Evolutionary conservation across 208 protist genomes (phyloP).

Genomic region (Leishmania amazonensis): DNA sequence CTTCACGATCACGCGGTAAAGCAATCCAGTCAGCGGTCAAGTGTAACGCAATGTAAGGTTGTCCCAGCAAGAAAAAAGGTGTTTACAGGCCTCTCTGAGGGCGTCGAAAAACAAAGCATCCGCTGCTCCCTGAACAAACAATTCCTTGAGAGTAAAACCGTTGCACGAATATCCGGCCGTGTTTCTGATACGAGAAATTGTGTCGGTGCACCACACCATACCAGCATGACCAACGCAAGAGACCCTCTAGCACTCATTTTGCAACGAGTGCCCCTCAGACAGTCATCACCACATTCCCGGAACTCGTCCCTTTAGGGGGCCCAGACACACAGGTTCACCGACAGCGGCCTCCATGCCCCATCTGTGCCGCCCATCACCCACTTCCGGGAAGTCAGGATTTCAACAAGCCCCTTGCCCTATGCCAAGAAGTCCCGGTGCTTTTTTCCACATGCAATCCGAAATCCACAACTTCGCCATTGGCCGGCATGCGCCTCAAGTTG

Average conservation of each 20-base stretch:
- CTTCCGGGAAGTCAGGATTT: background rate
- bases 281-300: background rate
- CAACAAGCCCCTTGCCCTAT: background rate
- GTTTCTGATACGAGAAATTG: background rate
- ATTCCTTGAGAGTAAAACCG: background rate
- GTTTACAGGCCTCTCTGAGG: background rate
- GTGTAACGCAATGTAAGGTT: background rate
- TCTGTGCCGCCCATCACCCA: background rate
- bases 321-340: background rate
- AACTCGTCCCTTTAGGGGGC: background rate
- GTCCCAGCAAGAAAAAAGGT: background rate
- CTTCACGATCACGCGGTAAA: background rate
- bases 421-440: background rate
- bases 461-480: background rate
- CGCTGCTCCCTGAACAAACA: background rate
- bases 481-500: background rate
- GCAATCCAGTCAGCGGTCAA: background rate
- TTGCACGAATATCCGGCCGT: background rate
- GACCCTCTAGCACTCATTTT: background rate
- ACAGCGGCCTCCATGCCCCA: background rate
- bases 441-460: background rate
- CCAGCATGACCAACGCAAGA: background rate
- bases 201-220: background rate
- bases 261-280: background rate
- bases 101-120: background rate